Conservation (phyloP, 2,329 filamentous ascomycete species). For the Helicocarpus griseus region DNA sequence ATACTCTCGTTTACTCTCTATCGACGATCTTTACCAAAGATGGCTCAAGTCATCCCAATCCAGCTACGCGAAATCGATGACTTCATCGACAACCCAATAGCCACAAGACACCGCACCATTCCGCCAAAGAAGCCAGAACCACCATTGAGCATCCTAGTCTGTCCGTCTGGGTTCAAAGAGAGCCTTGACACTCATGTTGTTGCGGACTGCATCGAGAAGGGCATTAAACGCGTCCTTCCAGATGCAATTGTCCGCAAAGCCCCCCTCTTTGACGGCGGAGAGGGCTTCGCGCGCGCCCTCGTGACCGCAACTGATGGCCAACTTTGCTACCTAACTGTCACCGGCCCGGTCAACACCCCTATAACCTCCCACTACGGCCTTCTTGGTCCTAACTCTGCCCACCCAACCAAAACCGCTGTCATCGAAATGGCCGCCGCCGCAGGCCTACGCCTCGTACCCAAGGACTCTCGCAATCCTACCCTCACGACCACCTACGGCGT, state of each 20-base stretch:
- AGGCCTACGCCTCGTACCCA: constrained; percentile 42
- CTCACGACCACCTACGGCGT: constrained; percentile 44
- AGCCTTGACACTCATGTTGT: constrained; percentile 41
- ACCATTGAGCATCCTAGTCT: constrained; percentile 34
- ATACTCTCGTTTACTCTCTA: not conserved
- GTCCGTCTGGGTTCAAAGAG: constrained; percentile 47
- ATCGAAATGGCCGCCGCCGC: constrained; percentile 47
- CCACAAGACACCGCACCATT: not conserved
- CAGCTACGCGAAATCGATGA: not conserved
- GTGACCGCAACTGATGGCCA: constrained; percentile 35
- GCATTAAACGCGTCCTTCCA: constrained; percentile 37
- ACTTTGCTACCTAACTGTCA: constrained; percentile 30
- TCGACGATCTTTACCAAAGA: not conserved
- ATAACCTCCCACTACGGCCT: constrained; percentile 41
- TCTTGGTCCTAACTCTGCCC: constrained; percentile 26
- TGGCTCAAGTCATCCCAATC: not conserved
- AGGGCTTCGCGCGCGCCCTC: constrained; percentile 42
- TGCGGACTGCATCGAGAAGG: constrained; percentile 42
- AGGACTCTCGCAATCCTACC: constrained; percentile 36
- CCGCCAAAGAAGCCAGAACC: not conserved
- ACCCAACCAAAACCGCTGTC: constrained; percentile 33
- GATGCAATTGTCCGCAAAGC: constrained; percentile 37
- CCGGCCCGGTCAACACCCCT: constrained; percentile 35
- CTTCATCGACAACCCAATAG: not conserved
- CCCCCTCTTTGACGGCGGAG: constrained; percentile 45